phyloP scores from a whole-genome alignment of 495 filamentous ascomycete genomes.

The Trypethelium eluteriae region DNA sequence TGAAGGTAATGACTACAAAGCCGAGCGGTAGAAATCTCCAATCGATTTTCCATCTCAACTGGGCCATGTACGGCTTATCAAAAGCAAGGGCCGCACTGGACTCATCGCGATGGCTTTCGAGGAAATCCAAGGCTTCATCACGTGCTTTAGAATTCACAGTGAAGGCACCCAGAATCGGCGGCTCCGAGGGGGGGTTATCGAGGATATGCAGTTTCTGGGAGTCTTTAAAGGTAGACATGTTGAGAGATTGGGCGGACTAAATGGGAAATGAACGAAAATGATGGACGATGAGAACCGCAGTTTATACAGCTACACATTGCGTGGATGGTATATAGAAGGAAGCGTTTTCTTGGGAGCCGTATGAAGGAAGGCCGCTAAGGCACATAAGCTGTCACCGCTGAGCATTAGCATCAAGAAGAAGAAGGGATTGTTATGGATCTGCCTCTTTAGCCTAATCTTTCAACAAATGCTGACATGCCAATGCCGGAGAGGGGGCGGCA shows the following conservation, averaged over 20 bases:
- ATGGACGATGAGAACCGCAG: neutral
- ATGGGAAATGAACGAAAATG: neutral
- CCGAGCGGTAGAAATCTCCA: conserved; percentile 5
- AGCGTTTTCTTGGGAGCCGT: neutral
- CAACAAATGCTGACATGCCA: no score
- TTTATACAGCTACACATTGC: neutral
- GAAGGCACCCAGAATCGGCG: neutral
- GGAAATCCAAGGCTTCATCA: neutral
- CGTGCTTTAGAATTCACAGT: neutral
- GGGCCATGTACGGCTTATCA: neutral
- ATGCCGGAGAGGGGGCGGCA: no score
- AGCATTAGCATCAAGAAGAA: neutral
- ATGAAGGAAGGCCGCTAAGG: neutral
- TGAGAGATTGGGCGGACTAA: neutral
- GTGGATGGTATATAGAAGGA: neutral
- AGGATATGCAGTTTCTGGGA: neutral
- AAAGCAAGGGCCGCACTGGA: neutral
- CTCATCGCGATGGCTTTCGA: neutral
- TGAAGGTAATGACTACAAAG: conserved; percentile 1
- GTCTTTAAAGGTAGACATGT: neutral
- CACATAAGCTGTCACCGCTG: neutral
- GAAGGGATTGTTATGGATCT: neutral
- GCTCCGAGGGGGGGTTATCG: neutral
- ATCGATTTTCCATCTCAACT: neutral
- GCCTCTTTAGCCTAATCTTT: neutral